Evolutionary conservation across 495 filamentous ascomycete genomes (phyloP).

Genomic region (Geoglossum glabrum): DNA sequence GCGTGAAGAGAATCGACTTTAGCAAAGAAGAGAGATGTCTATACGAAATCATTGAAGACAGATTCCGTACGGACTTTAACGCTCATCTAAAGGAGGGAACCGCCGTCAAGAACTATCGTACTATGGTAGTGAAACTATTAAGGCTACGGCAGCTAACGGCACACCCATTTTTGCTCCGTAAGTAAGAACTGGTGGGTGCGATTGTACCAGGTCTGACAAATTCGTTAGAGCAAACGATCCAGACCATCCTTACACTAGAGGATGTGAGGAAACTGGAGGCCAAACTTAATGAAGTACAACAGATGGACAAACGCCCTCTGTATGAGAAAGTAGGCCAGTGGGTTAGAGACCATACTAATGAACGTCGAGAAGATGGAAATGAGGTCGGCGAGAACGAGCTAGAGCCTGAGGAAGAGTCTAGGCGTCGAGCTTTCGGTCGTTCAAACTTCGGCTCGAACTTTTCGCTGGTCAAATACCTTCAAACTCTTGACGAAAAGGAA

Average conservation of each 20-base stretch:
- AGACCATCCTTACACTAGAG: slow-evolving; percentile 1
- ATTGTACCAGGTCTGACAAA: not conserved
- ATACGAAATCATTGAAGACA: slow-evolving; percentile 5
- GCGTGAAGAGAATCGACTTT: slow-evolving; percentile 2
- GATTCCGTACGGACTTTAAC: slow-evolving; percentile 4
- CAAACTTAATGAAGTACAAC: not conserved
- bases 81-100: not conserved
- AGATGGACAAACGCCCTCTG: not conserved
- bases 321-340: slow-evolving; percentile 2
- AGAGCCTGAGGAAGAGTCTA: not conserved
- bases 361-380: not conserved
- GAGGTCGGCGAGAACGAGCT: not conserved
- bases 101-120: not conserved
- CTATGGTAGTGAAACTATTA: slow-evolving; percentile 4
- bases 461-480: not conserved
- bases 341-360: not conserved
- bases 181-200: not conserved
- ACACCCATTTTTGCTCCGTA: slow-evolving; percentile 2
- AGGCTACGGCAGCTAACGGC: slow-evolving; percentile 3
- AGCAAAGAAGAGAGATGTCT: slow-evolving; percentile 5
- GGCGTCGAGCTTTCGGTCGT: not conserved
- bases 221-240: slow-evolving; percentile 1
- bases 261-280: slow-evolving; percentile 4
- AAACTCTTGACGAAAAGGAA: slow-evolving; percentile 3
- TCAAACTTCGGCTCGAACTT: slow-evolving; percentile 1